Evolutionary conservation across 495 filamentous ascomycete species (phyloP).

Genomic region (Penicillium flavigenum): DNA sequence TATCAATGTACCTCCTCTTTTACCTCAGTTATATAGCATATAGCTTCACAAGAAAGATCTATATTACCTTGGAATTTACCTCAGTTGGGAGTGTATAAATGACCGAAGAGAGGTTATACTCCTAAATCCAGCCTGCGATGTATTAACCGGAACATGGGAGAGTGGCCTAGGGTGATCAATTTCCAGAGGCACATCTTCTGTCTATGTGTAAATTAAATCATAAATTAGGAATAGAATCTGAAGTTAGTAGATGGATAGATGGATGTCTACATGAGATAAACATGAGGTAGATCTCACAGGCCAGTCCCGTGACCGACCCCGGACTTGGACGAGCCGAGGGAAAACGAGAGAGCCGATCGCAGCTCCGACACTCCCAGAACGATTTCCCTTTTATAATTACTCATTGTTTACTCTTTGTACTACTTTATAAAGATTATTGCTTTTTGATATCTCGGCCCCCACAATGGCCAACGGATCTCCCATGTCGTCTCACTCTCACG

Average conservation of each 20-base stretch:
- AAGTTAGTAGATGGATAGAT: too few species aligned
- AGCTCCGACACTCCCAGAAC: conserved; percentile 15
- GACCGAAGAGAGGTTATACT: neutral
- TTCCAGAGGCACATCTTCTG: neutral
- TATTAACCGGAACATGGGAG: neutral
- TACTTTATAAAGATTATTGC: conserved; percentile 4
- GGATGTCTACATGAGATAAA: too few species aligned
- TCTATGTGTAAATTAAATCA: neutral
- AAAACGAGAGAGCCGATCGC: conserved; percentile 35
- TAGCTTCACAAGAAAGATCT: neutral
- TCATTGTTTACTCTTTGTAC: neutral
- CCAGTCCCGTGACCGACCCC: conserved; percentile 34
- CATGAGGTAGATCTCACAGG: conserved; percentile 10
- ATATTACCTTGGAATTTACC: neutral
- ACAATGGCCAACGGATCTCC: conserved; percentile 38
- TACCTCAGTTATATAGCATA: neutral
- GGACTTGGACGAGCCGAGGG: conserved; percentile 36
- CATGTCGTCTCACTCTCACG: conserved; percentile 44
- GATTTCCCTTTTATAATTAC: conserved; percentile 12
- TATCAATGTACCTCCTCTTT: neutral
- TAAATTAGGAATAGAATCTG: neutral
- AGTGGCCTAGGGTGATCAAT: neutral
- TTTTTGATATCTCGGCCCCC: conserved; percentile 10
- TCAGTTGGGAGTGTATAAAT: neutral
- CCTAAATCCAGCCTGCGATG: neutral